Conservation (phyloP, 2,329 filamentous ascomycete species). For the Leptographium radiaticola region DNA sequence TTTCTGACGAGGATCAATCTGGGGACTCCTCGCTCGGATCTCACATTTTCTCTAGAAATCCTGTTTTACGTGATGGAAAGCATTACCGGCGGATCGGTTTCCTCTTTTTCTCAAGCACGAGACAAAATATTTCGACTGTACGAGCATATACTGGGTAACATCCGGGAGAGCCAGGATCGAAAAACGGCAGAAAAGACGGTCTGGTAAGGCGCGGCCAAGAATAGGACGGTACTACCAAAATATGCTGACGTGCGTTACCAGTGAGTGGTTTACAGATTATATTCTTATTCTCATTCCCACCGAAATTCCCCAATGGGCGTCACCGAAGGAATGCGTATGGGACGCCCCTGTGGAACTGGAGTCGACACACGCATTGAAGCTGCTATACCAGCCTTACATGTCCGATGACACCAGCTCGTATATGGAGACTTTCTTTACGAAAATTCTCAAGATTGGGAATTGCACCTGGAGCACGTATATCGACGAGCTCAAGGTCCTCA, state of each 20-base stretch:
- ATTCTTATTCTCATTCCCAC: neutral
- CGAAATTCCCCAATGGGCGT: neutral
- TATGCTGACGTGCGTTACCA: neutral
- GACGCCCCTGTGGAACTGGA: neutral
- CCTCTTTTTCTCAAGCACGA: neutral
- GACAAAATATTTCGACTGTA: neutral
- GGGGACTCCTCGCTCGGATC: neutral
- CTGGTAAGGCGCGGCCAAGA: neutral
- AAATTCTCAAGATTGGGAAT: slow-evolving; percentile 7
- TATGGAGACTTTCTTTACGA: neutral
- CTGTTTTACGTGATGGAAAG: neutral
- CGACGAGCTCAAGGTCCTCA: slow-evolving; percentile 4
- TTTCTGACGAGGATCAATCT: neutral
- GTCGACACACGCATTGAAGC: neutral
- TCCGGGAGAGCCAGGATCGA: neutral
- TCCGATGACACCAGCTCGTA: neutral
- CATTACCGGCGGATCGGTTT: neutral
- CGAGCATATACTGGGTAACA: neutral
- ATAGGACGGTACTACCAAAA: neutral
- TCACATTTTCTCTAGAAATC: neutral
- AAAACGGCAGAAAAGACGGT: neutral
- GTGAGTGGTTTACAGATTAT: neutral
- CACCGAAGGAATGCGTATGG: slow-evolving; percentile 6
- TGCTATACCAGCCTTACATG: neutral
- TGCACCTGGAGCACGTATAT: slow-evolving; percentile 1